Conservation (phyloP, 2,329 filamentous ascomycete genomes). For the Nannizzia gypsea region DNA sequence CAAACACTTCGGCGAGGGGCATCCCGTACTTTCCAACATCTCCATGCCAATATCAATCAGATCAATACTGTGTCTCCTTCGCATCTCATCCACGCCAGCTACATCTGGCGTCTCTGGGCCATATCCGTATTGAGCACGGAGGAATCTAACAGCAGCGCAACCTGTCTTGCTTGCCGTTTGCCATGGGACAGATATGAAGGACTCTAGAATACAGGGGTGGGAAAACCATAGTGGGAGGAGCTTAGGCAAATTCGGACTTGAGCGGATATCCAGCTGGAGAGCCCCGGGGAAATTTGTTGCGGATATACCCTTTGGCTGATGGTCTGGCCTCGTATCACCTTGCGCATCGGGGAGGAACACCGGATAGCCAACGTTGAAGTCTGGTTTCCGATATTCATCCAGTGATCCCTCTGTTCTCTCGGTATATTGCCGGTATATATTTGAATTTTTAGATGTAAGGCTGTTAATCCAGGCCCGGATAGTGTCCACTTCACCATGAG, state of each 20-base stretch:
- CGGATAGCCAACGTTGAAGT: neutral
- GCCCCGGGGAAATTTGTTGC: neutral
- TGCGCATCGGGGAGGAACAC: neutral
- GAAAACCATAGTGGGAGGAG: constrained; percentile 32
- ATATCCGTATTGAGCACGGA: constrained; percentile 33
- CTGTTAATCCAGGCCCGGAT: too few species aligned
- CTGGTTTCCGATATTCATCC: neutral
- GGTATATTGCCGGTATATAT: too few species aligned
- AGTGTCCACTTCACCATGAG: too few species aligned
- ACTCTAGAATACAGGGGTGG: constrained; percentile 28
- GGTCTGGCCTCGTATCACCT: neutral
- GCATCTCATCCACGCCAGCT: constrained; percentile 5
- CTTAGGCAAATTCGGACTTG: neutral
- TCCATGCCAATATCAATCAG: neutral
- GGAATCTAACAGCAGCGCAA: constrained; percentile 27
- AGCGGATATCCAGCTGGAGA: neutral
- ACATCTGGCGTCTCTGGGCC: constrained; percentile 6
- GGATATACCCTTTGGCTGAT: neutral
- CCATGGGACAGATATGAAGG: constrained; percentile 26
- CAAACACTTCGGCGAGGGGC: too few species aligned
- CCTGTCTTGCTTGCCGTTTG: constrained; percentile 23
- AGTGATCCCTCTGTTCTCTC: too few species aligned
- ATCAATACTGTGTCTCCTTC: neutral
- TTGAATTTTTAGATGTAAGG: too few species aligned
- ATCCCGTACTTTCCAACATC: neutral